A percentile compares a stretch with the other conserved stretches of the same genome.
Conservation (phyloP, 73 alveolate genomes). For the Uronychia binucleata region DNA sequence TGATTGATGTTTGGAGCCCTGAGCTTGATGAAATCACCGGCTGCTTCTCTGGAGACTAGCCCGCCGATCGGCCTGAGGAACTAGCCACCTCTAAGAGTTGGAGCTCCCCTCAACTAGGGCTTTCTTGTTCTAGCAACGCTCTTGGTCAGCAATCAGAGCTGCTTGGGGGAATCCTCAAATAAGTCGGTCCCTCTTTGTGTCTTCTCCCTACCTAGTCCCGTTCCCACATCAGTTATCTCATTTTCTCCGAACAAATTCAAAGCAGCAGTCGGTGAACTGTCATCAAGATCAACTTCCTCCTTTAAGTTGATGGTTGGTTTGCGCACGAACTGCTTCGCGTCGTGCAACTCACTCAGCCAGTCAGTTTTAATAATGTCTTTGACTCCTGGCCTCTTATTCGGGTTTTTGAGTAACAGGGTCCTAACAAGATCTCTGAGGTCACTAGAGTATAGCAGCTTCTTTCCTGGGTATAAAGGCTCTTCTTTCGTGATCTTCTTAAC, state of each 20-base stretch:
- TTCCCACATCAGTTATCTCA: too few species aligned
- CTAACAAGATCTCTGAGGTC: not conserved
- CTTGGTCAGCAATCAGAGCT: not conserved
- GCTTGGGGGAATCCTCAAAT: not conserved
- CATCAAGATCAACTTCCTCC: not conserved
- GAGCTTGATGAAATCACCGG: not conserved
- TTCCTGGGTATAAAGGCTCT: not conserved
- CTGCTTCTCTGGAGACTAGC: too few species aligned
- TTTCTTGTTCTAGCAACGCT: not conserved
- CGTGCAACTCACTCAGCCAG: not conserved
- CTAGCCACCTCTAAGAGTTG: not conserved
- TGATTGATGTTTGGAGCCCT: not conserved
- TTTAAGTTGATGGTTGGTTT: not conserved
- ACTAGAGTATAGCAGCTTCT: not conserved
- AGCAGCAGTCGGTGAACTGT: too few species aligned
- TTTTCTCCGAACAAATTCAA: too few species aligned
- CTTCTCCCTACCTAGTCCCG: too few species aligned
- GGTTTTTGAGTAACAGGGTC: not conserved
- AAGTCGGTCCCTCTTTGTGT: not conserved
- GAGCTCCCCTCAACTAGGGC: not conserved
- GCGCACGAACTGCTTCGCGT: not conserved
- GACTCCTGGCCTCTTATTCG: not conserved
- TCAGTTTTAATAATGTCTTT: not conserved
- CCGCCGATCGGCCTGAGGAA: not conserved
- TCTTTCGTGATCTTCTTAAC: conserved; percentile 20